phyloP scores from a whole-genome alignment of 116 monocot genomes.

The Papilionanthe hybrid region DNA sequence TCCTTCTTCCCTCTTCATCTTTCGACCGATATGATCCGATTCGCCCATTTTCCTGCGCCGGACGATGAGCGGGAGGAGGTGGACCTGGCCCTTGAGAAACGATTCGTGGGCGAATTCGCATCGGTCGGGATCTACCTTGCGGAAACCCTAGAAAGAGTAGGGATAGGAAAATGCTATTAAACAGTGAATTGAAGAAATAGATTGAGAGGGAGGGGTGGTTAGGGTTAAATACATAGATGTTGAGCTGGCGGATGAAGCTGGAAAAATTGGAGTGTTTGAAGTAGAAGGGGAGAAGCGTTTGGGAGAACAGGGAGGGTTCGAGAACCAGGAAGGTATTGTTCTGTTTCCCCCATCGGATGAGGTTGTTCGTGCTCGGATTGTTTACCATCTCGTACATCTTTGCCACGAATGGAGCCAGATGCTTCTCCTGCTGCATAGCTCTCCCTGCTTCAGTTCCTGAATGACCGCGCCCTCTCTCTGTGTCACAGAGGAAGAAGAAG shows the following conservation, averaged over 20 bases:
- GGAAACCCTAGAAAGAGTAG: background rate
- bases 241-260: constrained; percentile 85
- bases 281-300: constrained; percentile 42
- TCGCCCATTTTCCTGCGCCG: constrained; percentile 10
- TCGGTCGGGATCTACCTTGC: too few relatives aligned
- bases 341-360: constrained; percentile 41
- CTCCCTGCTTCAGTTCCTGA: too few relatives aligned
- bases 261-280: constrained; percentile 92
- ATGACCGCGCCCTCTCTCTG: too few relatives aligned
- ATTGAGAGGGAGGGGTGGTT: background rate
- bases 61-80: constrained; percentile 25
- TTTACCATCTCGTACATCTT: constrained; percentile 62
- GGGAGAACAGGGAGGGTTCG: constrained; percentile 41
- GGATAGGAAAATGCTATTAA: background rate
- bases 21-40: background rate
- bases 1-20: constrained; percentile 12
- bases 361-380: constrained; percentile 34
- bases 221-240: constrained; percentile 44
- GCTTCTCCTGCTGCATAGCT: background rate
- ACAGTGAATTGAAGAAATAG: background rate
- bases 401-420: constrained; percentile 46
- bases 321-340: constrained; percentile 53
- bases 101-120: too few relatives aligned
- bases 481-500: too few relatives aligned
- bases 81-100: background rate